Conservation (phyloP, 2,329 filamentous ascomycete genomes). For the Didymella exigua region DNA sequence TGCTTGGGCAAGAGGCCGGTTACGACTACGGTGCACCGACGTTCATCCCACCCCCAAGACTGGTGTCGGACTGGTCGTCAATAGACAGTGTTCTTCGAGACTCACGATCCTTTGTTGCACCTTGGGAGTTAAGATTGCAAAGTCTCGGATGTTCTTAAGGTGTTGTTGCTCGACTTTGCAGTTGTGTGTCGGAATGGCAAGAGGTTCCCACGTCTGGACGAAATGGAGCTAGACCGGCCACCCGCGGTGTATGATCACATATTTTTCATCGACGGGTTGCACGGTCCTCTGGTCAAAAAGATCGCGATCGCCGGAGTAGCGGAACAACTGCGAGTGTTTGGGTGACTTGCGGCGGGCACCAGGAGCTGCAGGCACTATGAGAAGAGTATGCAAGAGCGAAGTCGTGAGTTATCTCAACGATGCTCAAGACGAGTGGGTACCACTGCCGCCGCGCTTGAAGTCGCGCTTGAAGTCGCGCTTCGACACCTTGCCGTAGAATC, state of each 20-base stretch:
- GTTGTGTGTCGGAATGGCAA: slow-evolving; percentile 13
- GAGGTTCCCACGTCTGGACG: slow-evolving; percentile 13
- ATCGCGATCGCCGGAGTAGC: slow-evolving; percentile 10
- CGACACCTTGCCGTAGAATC: neutral
- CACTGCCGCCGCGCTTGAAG: slow-evolving; percentile 2
- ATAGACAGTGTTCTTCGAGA: neutral
- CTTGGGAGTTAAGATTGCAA: slow-evolving; percentile 69
- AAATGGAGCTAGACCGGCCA: slow-evolving; percentile 18
- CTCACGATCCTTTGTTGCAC: slow-evolving; percentile 61
- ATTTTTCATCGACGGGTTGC: slow-evolving; percentile 12
- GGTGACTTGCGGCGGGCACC: slow-evolving; percentile 8
- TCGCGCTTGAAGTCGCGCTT: slow-evolving; percentile 1
- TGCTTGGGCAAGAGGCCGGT: neutral
- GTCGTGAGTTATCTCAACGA: slow-evolving; percentile 19
- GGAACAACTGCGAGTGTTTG: slow-evolving; percentile 21
- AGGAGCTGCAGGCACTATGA: slow-evolving; percentile 2
- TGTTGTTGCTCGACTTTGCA: slow-evolving; percentile 6
- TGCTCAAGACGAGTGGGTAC: slow-evolving; percentile 16
- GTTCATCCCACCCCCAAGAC: neutral
- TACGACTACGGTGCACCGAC: neutral
- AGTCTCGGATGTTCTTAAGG: slow-evolving; percentile 59
- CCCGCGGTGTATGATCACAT: slow-evolving; percentile 8
- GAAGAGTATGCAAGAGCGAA: slow-evolving; percentile 3
- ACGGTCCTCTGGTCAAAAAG: slow-evolving; percentile 11
- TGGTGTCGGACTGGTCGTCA: neutral